Percentiles rank a stretch among this genome's conserved stretches.
These are phyloP conservation scores for Brassica juncea DNA, from an alignment of 345 rosid genomes.

Conservation along the genomic window DNA sequence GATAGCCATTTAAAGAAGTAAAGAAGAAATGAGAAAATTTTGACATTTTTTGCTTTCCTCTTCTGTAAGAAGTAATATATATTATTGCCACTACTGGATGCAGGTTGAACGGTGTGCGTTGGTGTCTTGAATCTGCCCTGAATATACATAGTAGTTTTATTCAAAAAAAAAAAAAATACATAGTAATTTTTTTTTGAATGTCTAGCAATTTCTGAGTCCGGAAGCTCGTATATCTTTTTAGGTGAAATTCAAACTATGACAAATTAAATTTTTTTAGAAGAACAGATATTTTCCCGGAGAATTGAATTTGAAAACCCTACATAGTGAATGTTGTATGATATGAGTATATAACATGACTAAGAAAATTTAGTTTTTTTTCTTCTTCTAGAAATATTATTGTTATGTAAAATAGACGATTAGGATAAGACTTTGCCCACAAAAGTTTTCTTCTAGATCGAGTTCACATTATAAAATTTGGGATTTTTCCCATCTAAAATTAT, in stretches of 20 bases:
- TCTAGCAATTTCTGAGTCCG: background rate
- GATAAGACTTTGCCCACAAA: slow-evolving; percentile 4
- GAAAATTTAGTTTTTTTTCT: slow-evolving; percentile 1
- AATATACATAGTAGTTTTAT: background rate
- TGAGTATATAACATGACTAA: background rate
- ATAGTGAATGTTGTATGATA: background rate
- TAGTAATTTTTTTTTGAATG: background rate
- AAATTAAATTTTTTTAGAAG: background rate
- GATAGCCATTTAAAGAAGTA: background rate
- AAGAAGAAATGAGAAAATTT: background rate
- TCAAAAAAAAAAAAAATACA: too few species aligned
- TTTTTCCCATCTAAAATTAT: background rate
- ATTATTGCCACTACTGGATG: background rate
- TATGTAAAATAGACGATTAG: background rate
- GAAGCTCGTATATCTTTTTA: background rate
- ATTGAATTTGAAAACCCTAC: background rate
- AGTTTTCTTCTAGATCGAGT: slow-evolving; percentile 13
- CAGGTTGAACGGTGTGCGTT: background rate
- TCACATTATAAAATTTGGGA: background rate
- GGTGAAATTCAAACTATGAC: background rate
- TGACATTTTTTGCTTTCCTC: background rate
- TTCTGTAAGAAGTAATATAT: background rate
- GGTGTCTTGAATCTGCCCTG: background rate
- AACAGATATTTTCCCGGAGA: background rate
- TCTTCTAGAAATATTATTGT: slow-evolving; percentile 9